Evolutionary conservation across 306 rosid species (phyloP), one percentile per base, ranked within the genome.

Genomic region (Hippophae tibetana): DNA sequence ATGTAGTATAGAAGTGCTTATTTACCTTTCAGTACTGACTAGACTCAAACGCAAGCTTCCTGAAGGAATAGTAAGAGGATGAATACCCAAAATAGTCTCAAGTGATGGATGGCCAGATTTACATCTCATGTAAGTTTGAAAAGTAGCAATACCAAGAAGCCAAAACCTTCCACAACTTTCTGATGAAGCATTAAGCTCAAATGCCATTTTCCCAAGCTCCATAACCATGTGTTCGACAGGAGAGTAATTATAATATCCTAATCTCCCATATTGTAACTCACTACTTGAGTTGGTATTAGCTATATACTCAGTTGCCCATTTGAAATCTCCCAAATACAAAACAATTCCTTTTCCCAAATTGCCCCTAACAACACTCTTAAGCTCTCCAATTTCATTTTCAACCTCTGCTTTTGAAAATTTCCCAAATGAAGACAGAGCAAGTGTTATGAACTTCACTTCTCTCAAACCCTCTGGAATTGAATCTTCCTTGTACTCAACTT

Each of bases 291-390:
- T 60, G 9, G 54, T 49, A 48, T 63, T 46, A n/a, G 53, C 69
- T 53, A 76, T 71, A 68, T 79, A 76, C 51, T 88, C 94, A 40
- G 72, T 69, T 5, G 77, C 62, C 88, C 88, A 93, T 63, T 82
- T 80, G 42, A 93, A 95, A 77, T 93, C 99, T 54, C 97, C 99
- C 52, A 93, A 46, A 58, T 84, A 86, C 78, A 93, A 84, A 60
- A 93, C 70, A 42, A 76, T 74, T 66, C 95, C 95, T 80, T 82
- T 88, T 9, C 69, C 61, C 51, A 62, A 42, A 61, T 64, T 57
- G 14, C 64, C 69, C 42, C 63, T 82, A 58, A 58, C 74, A 38
- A 71, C 58, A 55, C 42, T 71, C 56, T 65, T 82, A 1, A 93
- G 71, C 67, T 93, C 97, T 55, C 77, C 83, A 43, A 88, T 64